phyloP scores from a whole-genome alignment of 2,329 filamentous ascomycete species.

The Curvularia verruculosa region DNA sequence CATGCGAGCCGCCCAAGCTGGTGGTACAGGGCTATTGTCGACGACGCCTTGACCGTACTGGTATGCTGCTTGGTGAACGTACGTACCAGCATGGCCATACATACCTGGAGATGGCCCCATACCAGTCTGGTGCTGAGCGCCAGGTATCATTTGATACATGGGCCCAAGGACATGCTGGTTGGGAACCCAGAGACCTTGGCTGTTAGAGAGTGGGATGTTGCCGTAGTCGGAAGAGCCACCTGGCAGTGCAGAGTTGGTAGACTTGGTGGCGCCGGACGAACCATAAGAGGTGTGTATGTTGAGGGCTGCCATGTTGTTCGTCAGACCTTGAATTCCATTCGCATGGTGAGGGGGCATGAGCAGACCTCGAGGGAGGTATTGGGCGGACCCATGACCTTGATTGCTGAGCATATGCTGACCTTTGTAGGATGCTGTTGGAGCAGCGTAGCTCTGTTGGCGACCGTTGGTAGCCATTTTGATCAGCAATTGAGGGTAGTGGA shows the following conservation, averaged over 20 bases:
- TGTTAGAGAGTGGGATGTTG: constrained; percentile 41
- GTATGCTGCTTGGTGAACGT: constrained; percentile 52
- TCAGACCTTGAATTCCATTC: constrained; percentile 41
- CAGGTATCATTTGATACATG: constrained; percentile 46
- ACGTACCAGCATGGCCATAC: constrained; percentile 54
- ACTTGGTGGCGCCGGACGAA: constrained; percentile 41
- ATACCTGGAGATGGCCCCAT: constrained; percentile 49
- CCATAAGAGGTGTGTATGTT: constrained; percentile 46
- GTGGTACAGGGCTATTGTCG: constrained; percentile 54
- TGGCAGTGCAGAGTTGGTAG: constrained; percentile 40
- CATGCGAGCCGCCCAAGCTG: constrained; percentile 54
- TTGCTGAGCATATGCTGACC: constrained; percentile 38
- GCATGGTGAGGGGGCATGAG: constrained; percentile 42
- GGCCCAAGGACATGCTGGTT: constrained; percentile 44
- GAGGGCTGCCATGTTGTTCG: constrained; percentile 45
- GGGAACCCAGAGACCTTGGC: constrained; percentile 49
- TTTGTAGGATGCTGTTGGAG: constrained; percentile 38
- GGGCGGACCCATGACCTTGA: constrained; percentile 40
- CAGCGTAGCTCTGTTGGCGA: constrained; percentile 40
- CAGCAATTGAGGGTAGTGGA: constrained; percentile 6
- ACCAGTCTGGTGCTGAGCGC: constrained; percentile 39
- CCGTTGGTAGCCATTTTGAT: constrained; percentile 38
- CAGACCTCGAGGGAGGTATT: constrained; percentile 47
- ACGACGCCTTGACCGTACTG: constrained; percentile 53
- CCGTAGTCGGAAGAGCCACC: constrained; percentile 44